A percentile compares a stretch with the other conserved stretches of the same genome.
Conservation (phyloP, 805 yeast species). For the Nakazawaea ishiwadae region DNA sequence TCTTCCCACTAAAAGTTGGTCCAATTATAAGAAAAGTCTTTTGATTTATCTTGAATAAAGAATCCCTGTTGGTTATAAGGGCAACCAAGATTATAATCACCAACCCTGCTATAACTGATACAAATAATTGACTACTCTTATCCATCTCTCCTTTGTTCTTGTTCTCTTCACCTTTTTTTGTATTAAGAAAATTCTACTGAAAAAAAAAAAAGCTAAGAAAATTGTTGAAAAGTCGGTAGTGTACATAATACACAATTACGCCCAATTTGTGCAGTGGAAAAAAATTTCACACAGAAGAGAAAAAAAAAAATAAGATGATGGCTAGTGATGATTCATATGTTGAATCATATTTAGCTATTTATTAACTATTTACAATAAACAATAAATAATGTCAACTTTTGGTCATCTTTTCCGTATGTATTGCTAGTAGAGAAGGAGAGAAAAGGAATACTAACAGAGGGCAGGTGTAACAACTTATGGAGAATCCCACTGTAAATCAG, state of each 20-base stretch:
- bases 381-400: slow-evolving; percentile 62
- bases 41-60: slow-evolving; percentile 13
- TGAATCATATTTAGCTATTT: no score
- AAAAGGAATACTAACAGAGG: background rate
- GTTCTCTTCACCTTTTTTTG: background rate
- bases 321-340: no score
- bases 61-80: slow-evolving; percentile 12
- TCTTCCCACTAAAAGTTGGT: slow-evolving; percentile 19
- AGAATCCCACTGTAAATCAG: slow-evolving; percentile 95
- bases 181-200: no score
- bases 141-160: background rate
- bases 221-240: no score
- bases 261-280: background rate
- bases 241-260: background rate
- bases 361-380: no score
- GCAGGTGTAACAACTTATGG: slow-evolving; percentile 89
- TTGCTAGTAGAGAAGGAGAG: background rate
- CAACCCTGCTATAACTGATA: slow-evolving; percentile 5
- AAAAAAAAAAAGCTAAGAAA: no score
- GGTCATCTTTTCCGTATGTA: slow-evolving; percentile 46
- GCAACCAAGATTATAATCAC: slow-evolving; percentile 16
- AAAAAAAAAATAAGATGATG: slow-evolving; percentile 5
- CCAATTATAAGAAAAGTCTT: slow-evolving; percentile 20
- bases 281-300: background rate
- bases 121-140: background rate